These are phyloP conservation scores for Sporobolomyces phaffii DNA, from an alignment of 768 basidiomycete genomes.

Conservation along the genomic window DNA sequence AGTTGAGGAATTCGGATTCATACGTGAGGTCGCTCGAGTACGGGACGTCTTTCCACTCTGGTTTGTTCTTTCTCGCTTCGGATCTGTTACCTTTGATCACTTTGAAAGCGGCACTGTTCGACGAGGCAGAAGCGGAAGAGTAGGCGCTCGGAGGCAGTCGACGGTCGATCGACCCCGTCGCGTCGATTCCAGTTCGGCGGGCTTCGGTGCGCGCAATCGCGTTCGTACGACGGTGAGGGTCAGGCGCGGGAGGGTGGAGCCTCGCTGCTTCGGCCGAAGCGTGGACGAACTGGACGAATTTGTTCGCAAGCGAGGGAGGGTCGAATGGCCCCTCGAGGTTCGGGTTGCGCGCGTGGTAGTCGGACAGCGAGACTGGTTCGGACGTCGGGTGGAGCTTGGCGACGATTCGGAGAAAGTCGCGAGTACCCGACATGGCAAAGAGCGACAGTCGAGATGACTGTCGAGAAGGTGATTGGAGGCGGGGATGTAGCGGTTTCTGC, in stretches of 20 bases:
- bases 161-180: neutral
- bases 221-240: neutral
- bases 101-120: neutral
- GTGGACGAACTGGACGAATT: neutral
- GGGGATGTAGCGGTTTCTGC: no score
- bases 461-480: no score
- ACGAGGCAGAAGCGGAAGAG: neutral
- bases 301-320: neutral
- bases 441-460: no score
- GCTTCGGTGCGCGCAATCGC: no score
- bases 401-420: neutral
- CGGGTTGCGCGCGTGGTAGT: neutral
- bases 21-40: neutral
- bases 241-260: neutral
- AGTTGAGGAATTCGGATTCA: neutral
- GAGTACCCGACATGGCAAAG: neutral
- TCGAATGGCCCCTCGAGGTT: neutral
- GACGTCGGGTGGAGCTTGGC: neutral
- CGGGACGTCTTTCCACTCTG: conserved; percentile 2
- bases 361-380: neutral
- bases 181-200: neutral
- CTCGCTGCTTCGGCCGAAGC: neutral
- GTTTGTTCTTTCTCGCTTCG: neutral
- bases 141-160: neutral
- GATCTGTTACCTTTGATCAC: neutral